These are phyloP conservation scores for Phaeosphaeriaceae sp. DNA, from an alignment of 2,329 filamentous ascomycete genomes.

Conservation along the genomic window DNA sequence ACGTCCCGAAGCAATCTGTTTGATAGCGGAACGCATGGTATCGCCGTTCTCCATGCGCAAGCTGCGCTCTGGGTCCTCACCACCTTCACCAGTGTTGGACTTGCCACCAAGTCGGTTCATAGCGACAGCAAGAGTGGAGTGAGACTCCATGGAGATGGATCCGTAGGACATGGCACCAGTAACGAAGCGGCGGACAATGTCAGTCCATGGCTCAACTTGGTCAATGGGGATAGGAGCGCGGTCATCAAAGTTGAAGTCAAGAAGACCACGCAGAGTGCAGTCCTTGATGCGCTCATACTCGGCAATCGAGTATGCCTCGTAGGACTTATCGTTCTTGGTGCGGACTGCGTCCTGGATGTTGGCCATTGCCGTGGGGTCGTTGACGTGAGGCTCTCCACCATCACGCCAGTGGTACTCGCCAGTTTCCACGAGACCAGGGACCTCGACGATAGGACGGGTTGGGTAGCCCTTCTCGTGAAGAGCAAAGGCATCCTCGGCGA, in stretches of 20 bases:
- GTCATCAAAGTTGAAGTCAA: conserved; percentile 96
- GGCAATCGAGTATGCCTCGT: conserved; percentile 91
- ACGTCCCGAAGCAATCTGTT: conserved; percentile 94
- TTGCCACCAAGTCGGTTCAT: conserved; percentile 98
- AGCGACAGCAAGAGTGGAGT: conserved; percentile 92
- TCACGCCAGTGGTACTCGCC: conserved; percentile 99
- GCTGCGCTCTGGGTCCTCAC: conserved; percentile 91
- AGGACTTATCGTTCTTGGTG: conserved; percentile 98
- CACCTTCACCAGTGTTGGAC: conserved; percentile 97
- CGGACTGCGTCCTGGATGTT: conserved; percentile 97
- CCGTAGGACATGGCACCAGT: conserved; percentile 99
- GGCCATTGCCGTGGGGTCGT: conserved; percentile 92
- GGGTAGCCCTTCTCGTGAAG: conserved; percentile 95
- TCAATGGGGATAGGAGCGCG: conserved; percentile 86
- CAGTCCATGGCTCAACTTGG: conserved; percentile 97
- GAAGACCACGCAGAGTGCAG: conserved; percentile 89
- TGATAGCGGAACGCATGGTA: conserved; percentile 96
- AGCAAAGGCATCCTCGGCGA: conserved; percentile 92
- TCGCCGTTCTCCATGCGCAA: conserved; percentile 88
- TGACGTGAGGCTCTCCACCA: conserved; percentile 92
- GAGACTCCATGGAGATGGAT: conserved; percentile 97
- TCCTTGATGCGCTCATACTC: conserved; percentile 97
- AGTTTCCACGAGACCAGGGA: conserved; percentile 85
- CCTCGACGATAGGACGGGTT: conserved; percentile 74
- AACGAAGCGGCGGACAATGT: conserved; percentile 95